Conservation (phyloP, 306 rosid species). For the Alnus glutinosa region DNA sequence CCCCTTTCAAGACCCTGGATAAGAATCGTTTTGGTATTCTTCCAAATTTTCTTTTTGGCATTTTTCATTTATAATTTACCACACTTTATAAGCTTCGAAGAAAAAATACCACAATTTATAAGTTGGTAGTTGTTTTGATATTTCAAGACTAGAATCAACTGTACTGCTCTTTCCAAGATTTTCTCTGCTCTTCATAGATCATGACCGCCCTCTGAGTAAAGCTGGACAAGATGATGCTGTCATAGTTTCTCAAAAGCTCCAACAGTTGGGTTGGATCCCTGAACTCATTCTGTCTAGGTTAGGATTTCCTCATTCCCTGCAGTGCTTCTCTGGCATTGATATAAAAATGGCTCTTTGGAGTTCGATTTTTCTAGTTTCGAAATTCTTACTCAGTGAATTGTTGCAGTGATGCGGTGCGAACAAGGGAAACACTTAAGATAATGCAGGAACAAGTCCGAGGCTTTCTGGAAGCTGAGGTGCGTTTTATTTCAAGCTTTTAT, state of each 20-base stretch:
- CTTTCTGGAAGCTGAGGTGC: conserved; percentile 77
- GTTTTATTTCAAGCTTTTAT: conserved; percentile 88
- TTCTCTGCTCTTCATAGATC: conserved; percentile 48
- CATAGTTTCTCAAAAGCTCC: conserved; percentile 66
- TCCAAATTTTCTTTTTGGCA: no score
- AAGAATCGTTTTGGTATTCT: no score
- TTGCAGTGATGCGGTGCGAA: conserved; percentile 76
- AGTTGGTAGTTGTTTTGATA: neutral
- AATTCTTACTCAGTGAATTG: conserved; percentile 29
- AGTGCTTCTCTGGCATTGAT: conserved; percentile 7
- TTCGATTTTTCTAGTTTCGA: conserved; percentile 12
- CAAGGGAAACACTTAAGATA: conserved; percentile 79
- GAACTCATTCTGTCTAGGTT: conserved; percentile 89
- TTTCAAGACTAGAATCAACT: conserved; percentile 12
- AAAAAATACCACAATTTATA: neutral
- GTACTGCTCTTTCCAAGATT: conserved; percentile 16
- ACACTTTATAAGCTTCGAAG: neutral
- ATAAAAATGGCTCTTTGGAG: conserved; percentile 2
- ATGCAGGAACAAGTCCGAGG: conserved; percentile 80
- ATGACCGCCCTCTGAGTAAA: conserved; percentile 90
- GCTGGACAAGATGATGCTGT: conserved; percentile 74
- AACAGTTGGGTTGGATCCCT: conserved; percentile 89
- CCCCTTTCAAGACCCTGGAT: no score
- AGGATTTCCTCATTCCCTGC: conserved; percentile 27
- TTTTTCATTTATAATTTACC: no score